Evolutionary conservation across 495 filamentous ascomycete genomes (phyloP).

Genomic region (Chaetomidium leptoderma): DNA sequence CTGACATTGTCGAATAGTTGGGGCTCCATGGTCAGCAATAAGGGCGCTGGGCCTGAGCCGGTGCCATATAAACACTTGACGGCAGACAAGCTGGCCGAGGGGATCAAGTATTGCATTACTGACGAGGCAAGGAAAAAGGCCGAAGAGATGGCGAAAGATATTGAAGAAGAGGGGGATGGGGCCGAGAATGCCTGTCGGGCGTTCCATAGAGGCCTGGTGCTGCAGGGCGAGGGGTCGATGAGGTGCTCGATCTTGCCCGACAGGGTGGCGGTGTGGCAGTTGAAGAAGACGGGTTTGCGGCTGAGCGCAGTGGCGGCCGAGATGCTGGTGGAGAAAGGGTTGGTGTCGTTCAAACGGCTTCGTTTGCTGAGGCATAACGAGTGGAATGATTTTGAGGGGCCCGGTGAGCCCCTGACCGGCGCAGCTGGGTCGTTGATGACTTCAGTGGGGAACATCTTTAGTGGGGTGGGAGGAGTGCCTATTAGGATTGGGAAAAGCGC

Average conservation of each 20-base stretch:
- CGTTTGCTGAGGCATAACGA: slow-evolving; percentile 61
- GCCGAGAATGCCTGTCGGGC: slow-evolving; percentile 65
- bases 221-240: slow-evolving; percentile 57
- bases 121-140: slow-evolving; percentile 55
- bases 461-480: slow-evolving; percentile 57
- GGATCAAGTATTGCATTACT: slow-evolving; percentile 61
- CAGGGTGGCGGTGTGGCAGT: slow-evolving; percentile 62
- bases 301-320: slow-evolving; percentile 65
- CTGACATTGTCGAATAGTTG: too few relatives aligned
- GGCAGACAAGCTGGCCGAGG: slow-evolving; percentile 57
- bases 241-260: slow-evolving; percentile 63
- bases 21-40: slow-evolving; percentile 65
- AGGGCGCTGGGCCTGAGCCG: slow-evolving; percentile 63
- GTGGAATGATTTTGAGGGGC: slow-evolving; percentile 77
- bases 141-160: slow-evolving; percentile 54
- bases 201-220: slow-evolving; percentile 62
- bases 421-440: slow-evolving; percentile 52
- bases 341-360: slow-evolving; percentile 61
- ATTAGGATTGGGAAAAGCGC: slow-evolving; percentile 51
- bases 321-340: slow-evolving; percentile 53
- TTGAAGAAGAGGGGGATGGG: slow-evolving; percentile 67
- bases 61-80: slow-evolving; percentile 70
- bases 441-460: slow-evolving; percentile 50
- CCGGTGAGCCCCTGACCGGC: slow-evolving; percentile 69
- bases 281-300: slow-evolving; percentile 53